Percentiles rank a stretch among this genome's conserved stretches.
Conservation (phyloP, 108 stramenopile species). For the Fistulifera pelliculosa region DNA sequence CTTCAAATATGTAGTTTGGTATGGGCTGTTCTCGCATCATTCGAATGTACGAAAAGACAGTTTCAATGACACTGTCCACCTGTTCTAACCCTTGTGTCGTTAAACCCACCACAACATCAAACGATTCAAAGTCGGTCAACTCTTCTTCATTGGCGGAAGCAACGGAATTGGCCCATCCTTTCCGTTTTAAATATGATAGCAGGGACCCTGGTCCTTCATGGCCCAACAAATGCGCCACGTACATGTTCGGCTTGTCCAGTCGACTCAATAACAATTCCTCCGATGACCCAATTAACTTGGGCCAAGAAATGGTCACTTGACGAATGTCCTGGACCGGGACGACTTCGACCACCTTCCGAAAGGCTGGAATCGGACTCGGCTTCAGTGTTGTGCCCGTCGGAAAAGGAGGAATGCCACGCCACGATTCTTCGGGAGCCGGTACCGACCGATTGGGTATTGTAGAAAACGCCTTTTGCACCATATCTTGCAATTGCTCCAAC, state of each 20-base stretch:
- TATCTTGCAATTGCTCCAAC: conserved; percentile 49
- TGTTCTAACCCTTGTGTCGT: conserved; percentile 61
- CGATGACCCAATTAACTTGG: conserved; percentile 49
- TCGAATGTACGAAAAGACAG: conserved; percentile 63
- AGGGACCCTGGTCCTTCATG: conserved; percentile 85
- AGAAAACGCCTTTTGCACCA: conserved; percentile 66
- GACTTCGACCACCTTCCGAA: conserved; percentile 49
- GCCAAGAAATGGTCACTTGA: conserved; percentile 70
- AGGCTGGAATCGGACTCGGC: conserved; percentile 44
- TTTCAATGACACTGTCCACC: conserved; percentile 54
- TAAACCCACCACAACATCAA: conserved; percentile 71
- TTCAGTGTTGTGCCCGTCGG: conserved; percentile 10
- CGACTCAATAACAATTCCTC: conserved; percentile 34
- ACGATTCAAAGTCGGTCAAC: conserved; percentile 66
- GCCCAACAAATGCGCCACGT: conserved; percentile 74
- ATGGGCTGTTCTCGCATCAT: conserved; percentile 48
- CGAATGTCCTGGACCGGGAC: conserved; percentile 75
- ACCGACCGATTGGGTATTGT: conserved; percentile 58
- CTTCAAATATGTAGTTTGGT: conserved; percentile 65
- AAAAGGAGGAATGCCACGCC: conserved; percentile 56
- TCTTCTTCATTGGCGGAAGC: conserved; percentile 38
- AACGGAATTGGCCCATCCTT: conserved; percentile 75
- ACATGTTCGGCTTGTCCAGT: conserved; percentile 53
- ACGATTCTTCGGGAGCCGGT: conserved; percentile 49
- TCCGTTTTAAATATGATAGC: conserved; percentile 64